Conservation (phyloP, 805 yeast genomes). For the Kodamaea kakaduensis region DNA sequence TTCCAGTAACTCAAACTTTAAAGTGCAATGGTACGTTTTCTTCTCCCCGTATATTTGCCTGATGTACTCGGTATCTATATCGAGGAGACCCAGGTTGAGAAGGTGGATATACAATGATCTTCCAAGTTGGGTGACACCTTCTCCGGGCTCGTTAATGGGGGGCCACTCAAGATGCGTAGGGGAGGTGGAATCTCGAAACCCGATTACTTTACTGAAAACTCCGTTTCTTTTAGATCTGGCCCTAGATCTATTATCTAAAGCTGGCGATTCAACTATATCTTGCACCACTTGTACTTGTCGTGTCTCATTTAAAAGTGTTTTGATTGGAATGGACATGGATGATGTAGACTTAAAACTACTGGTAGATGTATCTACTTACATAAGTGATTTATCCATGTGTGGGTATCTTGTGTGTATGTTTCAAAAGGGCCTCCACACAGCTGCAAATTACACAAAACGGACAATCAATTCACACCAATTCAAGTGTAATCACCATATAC, state of each 20-base stretch:
- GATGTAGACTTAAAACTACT: too few species aligned
- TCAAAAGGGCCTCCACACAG: too few species aligned
- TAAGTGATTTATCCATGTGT: too few species aligned
- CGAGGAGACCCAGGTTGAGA: slow-evolving; percentile 1
- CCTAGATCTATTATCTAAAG: too few species aligned
- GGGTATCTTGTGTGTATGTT: too few species aligned
- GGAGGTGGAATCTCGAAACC: neutral
- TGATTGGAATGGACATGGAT: slow-evolving; percentile 2
- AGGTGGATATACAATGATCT: slow-evolving; percentile 1
- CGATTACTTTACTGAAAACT: slow-evolving; percentile 1
- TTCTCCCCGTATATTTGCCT: neutral
- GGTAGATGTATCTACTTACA: too few species aligned
- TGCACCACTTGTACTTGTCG: neutral
- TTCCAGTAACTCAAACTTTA: slow-evolving; percentile 7
- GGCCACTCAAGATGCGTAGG: slow-evolving; percentile 1
- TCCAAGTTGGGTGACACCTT: slow-evolving; percentile 1
- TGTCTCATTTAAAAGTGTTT: neutral
- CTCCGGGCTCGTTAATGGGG: slow-evolving; percentile 1
- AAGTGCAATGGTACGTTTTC: slow-evolving; percentile 12
- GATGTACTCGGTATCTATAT: neutral
- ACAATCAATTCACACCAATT: too few species aligned
- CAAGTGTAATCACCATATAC: too few species aligned
- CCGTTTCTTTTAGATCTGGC: neutral
- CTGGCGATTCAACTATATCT: too few species aligned
- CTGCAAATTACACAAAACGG: too few species aligned